These are phyloP conservation scores for Hanseniaspora guilliermondii DNA, from an alignment of 805 yeast genomes.

Conservation along the genomic window DNA sequence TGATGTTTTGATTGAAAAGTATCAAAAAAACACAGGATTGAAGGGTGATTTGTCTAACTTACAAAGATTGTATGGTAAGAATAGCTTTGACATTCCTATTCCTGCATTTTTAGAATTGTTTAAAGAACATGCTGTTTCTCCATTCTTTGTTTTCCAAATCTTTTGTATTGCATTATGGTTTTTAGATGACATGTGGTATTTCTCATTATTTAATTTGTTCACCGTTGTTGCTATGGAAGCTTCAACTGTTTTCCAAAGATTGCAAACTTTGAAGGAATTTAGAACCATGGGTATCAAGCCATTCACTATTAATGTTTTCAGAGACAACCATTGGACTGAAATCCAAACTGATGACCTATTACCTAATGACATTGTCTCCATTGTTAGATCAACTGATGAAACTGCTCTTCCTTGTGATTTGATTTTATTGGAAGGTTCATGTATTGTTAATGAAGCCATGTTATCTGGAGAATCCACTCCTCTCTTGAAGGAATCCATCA, in stretches of 20 bases:
- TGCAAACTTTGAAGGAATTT: conserved; percentile 86
- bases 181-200: conserved; percentile 94
- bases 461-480: conserved; percentile 98
- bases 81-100: conserved; percentile 86
- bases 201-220: conserved; percentile 77
- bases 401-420: conserved; percentile 91
- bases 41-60: conserved; percentile 39
- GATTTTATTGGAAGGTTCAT: conserved; percentile 73
- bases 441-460: conserved; percentile 97
- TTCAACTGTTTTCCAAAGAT: conserved; percentile 90
- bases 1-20: conserved; percentile 43
- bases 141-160: conserved; percentile 90
- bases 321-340: conserved; percentile 59
- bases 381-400: conserved; percentile 80
- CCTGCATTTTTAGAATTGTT: conserved; percentile 85
- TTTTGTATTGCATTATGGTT: conserved; percentile 93
- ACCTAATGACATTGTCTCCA: conserved; percentile 85
- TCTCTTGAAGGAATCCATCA: conserved; percentile 78
- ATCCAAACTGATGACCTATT: conserved; percentile 61
- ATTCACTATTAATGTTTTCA: conserved; percentile 57
- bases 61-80: conserved; percentile 61
- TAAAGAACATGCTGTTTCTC: conserved; percentile 96
- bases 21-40: conserved; percentile 43
- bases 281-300: conserved; percentile 97
- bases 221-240: conserved; percentile 89